Conservation (phyloP, 306 rosid genomes). For the Sicyos edulis region DNA sequence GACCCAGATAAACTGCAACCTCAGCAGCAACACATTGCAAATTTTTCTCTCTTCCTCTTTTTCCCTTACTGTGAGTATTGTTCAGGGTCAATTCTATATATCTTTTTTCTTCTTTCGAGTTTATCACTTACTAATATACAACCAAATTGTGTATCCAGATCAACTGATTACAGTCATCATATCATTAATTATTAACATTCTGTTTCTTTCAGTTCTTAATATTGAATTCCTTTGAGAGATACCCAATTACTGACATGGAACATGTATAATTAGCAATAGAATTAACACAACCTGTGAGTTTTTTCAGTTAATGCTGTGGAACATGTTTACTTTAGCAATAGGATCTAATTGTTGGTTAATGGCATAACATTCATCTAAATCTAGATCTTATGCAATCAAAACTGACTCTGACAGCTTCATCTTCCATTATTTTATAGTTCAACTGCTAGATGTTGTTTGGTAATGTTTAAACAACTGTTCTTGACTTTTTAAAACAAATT, state of each 20-base stretch:
- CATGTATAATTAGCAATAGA: not conserved
- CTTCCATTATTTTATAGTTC: slow-evolving; percentile 10
- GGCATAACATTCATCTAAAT: not conserved
- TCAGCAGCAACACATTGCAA: slow-evolving; percentile 17
- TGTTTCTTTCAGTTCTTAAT: slow-evolving; percentile 8
- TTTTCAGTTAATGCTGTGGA: not conserved
- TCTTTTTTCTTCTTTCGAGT: slow-evolving; percentile 12
- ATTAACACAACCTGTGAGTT: not conserved
- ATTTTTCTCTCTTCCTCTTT: slow-evolving; percentile 1
- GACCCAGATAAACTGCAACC: slow-evolving; percentile 6
- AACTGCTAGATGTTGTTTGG: slow-evolving; percentile 10
- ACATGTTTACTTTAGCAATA: not conserved
- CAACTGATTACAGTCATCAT: slow-evolving; percentile 17
- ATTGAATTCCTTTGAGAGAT: slow-evolving; percentile 7
- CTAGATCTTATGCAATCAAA: not conserved
- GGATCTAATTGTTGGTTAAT: slow-evolving; percentile 1
- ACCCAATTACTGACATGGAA: not conserved
- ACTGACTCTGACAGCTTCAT: not conserved
- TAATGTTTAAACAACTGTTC: not conserved
- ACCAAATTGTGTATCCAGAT: slow-evolving; percentile 19
- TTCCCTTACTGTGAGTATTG: slow-evolving; percentile 21
- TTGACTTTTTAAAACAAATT: not conserved
- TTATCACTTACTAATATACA: slow-evolving; percentile 19
- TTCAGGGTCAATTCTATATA: slow-evolving; percentile 17
- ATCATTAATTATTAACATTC: slow-evolving; percentile 4